Evolutionary conservation across 1,284 basidiomycete species (phyloP).

Genomic region (Exobasidium rhododendri): DNA sequence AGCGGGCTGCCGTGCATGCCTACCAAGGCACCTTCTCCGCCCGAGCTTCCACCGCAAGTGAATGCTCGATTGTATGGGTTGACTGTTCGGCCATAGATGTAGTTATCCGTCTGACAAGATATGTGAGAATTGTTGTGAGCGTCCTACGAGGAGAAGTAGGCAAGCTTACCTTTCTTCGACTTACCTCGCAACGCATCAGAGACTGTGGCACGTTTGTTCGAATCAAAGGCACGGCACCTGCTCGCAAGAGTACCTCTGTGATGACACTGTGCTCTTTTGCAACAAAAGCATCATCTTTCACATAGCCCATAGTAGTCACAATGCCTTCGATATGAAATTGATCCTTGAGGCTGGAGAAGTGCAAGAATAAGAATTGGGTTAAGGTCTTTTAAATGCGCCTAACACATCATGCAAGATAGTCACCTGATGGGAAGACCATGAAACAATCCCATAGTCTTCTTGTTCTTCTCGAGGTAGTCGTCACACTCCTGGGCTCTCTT

Average conservation of each 20-base stretch:
- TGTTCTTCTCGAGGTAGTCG: slow-evolving; percentile 59
- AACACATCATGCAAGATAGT: no score
- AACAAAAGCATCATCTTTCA: slow-evolving; percentile 60
- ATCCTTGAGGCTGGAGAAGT: slow-evolving; percentile 60
- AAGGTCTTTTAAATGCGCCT: no score
- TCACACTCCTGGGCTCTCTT: slow-evolving; percentile 55
- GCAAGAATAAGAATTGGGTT: no score
- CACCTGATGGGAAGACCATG: slow-evolving; percentile 65
- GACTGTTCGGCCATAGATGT: slow-evolving; percentile 67
- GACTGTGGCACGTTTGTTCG: slow-evolving; percentile 56
- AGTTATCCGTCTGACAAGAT: slow-evolving; percentile 58
- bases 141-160: slow-evolving; percentile 17
- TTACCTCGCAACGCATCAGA: slow-evolving; percentile 7
- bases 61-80: slow-evolving; percentile 62
- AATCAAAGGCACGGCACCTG: slow-evolving; percentile 68
- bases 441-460: slow-evolving; percentile 62
- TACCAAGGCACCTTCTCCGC: slow-evolving; percentile 13
- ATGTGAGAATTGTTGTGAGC: slow-evolving; percentile 61
- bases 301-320: slow-evolving; percentile 65
- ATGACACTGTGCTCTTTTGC: slow-evolving; percentile 59
- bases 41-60: slow-evolving; percentile 8
- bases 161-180: no score
- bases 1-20: slow-evolving; percentile 8
- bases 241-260: slow-evolving; percentile 56
- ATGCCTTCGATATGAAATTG: slow-evolving; percentile 64